phyloP scores from a whole-genome alignment of 2,329 filamentous ascomycete genomes.

The Botrytis elliptica region DNA sequence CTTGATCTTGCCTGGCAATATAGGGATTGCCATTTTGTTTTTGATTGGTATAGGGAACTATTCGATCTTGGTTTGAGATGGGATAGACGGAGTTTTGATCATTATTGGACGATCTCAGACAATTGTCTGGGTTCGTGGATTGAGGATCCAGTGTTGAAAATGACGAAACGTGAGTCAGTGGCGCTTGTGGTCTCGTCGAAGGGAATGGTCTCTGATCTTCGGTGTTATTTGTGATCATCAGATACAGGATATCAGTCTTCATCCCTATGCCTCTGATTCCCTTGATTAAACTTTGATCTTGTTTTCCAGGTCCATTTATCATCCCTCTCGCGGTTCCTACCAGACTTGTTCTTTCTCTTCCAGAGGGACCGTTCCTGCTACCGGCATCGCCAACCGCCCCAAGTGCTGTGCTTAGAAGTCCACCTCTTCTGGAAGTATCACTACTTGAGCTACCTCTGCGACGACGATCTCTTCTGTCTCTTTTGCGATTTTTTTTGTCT shows the following conservation, averaged over 20 bases:
- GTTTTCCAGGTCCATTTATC: slow-evolving; percentile 7
- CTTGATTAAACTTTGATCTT: slow-evolving; percentile 19
- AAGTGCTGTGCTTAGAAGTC: neutral
- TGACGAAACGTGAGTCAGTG: neutral
- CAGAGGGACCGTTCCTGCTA: neutral
- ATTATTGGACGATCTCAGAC: too few species aligned
- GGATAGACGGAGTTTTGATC: neutral
- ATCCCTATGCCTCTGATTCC: slow-evolving; percentile 9
- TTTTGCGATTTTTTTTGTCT: neutral
- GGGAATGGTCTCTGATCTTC: neutral
- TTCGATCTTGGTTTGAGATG: neutral
- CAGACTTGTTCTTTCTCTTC: neutral
- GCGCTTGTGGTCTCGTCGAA: neutral
- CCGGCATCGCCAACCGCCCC: too few species aligned
- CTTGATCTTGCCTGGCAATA: neutral
- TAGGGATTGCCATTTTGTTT: neutral
- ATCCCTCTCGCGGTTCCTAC: slow-evolving; percentile 5
- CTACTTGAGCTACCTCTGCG: slow-evolving; percentile 9
- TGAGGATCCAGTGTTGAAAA: neutral
- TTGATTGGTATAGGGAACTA: neutral
- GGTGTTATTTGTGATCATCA: slow-evolving; percentile 18
- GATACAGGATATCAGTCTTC: slow-evolving; percentile 17
- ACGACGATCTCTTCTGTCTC: neutral
- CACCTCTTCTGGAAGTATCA: neutral
- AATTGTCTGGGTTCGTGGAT: neutral